Evolutionary conservation across 2,329 filamentous ascomycete genomes (phyloP).

Genomic region (Blumeria graminis): DNA sequence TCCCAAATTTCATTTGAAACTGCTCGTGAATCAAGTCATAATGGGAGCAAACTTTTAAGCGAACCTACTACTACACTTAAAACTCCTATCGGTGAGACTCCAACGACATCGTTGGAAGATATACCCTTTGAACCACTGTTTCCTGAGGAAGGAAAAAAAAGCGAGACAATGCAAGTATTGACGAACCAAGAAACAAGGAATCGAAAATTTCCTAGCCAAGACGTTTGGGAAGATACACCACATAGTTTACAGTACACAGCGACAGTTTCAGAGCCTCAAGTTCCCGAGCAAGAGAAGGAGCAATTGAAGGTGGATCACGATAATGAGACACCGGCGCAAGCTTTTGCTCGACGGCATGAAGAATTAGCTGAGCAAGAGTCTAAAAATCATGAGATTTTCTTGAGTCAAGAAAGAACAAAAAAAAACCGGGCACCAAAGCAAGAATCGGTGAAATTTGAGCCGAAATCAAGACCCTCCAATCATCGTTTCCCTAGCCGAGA

Average conservation of each 20-base stretch:
- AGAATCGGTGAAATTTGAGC: constrained; percentile 13
- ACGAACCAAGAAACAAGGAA: constrained; percentile 28
- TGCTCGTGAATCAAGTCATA: constrained; percentile 28
- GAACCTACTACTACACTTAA: constrained; percentile 26
- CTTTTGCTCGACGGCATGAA: constrained; percentile 42
- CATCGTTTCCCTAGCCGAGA: constrained; percentile 76
- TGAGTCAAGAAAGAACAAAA: constrained; percentile 22
- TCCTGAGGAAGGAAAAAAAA: constrained; percentile 43
- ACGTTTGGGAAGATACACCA: constrained; percentile 93
- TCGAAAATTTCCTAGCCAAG: constrained; percentile 73
- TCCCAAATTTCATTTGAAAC: not conserved
- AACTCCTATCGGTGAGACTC: constrained; percentile 23
- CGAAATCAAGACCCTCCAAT: not conserved
- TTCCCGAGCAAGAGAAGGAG: constrained; percentile 23
- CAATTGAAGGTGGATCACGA: constrained; percentile 3
- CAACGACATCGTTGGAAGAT: constrained; percentile 39
- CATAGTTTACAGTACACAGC: constrained; percentile 57
- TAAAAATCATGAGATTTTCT: constrained; percentile 23
- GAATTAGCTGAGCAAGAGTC: constrained; percentile 35
- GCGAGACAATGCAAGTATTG: constrained; percentile 20
- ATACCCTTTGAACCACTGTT: constrained; percentile 93
- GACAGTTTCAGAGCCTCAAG: constrained; percentile 63
- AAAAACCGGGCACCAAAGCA: constrained; percentile 26
- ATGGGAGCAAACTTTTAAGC: constrained; percentile 31
- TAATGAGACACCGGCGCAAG: constrained; percentile 30